Percentiles rank a stretch among this genome's conserved stretches.
Evolutionary conservation across 345 rosid species (phyloP).

Genomic region (Cochlearia excelsa): DNA sequence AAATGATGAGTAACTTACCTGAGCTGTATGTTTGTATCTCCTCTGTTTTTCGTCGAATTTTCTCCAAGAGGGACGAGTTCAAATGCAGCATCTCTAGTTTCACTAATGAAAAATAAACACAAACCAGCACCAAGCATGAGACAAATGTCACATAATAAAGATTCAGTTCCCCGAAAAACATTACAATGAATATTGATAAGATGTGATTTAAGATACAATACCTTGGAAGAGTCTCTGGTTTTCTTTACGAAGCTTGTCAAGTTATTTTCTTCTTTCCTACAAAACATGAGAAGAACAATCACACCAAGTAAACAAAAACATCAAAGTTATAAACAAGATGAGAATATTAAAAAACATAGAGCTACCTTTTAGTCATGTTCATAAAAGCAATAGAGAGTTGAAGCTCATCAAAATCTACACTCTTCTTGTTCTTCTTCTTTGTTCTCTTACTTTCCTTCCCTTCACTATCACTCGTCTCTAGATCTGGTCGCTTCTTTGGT

Average conservation of each 20-base stretch:
- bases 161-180: not conserved
- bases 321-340: not conserved
- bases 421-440: conserved; percentile 39
- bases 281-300: conserved; percentile 7
- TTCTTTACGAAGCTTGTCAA: conserved; percentile 65
- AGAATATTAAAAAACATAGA: not conserved
- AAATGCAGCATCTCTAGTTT: conserved; percentile 63
- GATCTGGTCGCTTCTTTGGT: too few relatives aligned
- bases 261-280: conserved; percentile 66
- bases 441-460: conserved; percentile 32
- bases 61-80: conserved; percentile 75
- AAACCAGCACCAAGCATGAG: conserved; percentile 6
- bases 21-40: too few relatives aligned
- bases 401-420: conserved; percentile 40
- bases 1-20: too few relatives aligned
- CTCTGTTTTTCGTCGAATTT: conserved; percentile 34
- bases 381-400: conserved; percentile 33
- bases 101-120: conserved; percentile 42
- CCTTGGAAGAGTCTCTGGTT: conserved; percentile 89
- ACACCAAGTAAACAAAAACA: not conserved
- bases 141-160: not conserved
- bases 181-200: not conserved
- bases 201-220: conserved; percentile 18
- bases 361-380: conserved; percentile 54
- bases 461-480: conserved; percentile 1